These are phyloP conservation scores for Ambrosiella cleistominuta DNA, from an alignment of 2,329 filamentous ascomycete genomes.

Conservation along the genomic window DNA sequence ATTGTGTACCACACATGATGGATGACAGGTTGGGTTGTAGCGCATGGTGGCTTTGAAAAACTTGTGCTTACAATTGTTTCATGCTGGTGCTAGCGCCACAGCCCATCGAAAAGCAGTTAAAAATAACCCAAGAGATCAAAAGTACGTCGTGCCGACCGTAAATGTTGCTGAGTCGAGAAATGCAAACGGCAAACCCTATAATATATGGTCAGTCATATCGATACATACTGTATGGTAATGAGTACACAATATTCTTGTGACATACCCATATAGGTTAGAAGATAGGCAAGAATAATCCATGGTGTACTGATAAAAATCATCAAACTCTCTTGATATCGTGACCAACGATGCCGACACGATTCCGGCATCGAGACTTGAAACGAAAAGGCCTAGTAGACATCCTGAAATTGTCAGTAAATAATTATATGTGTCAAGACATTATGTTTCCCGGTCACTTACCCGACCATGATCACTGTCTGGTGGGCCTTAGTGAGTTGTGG, in stretches of 20 bases:
- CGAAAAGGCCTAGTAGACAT: conserved; percentile 31
- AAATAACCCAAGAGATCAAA: conserved; percentile 34
- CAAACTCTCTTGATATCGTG: conserved; percentile 35
- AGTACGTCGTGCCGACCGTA: conserved; percentile 36
- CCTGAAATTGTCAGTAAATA: conserved; percentile 14
- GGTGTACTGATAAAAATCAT: conserved; percentile 34
- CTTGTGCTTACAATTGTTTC: conserved; percentile 28
- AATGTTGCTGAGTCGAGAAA: conserved; percentile 42
- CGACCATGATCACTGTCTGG: conserved; percentile 12
- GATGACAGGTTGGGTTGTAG: background rate
- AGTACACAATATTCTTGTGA: no score
- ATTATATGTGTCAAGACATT: background rate
- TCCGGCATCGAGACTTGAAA: conserved; percentile 39
- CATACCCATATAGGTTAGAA: conserved; percentile 37
- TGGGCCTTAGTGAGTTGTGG: conserved; percentile 9
- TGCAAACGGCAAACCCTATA: conserved; percentile 36
- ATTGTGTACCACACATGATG: background rate
- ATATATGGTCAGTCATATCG: no score
- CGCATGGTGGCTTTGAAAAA: background rate
- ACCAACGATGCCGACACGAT: conserved; percentile 41
- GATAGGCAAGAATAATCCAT: conserved; percentile 39
- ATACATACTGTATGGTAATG: no score
- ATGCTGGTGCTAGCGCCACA: conserved; percentile 34
- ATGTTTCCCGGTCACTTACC: conserved; percentile 7
- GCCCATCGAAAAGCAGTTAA: conserved; percentile 36